phyloP scores from a whole-genome alignment of 805 yeast genomes.

The Suhomyces tanzawaensis region DNA sequence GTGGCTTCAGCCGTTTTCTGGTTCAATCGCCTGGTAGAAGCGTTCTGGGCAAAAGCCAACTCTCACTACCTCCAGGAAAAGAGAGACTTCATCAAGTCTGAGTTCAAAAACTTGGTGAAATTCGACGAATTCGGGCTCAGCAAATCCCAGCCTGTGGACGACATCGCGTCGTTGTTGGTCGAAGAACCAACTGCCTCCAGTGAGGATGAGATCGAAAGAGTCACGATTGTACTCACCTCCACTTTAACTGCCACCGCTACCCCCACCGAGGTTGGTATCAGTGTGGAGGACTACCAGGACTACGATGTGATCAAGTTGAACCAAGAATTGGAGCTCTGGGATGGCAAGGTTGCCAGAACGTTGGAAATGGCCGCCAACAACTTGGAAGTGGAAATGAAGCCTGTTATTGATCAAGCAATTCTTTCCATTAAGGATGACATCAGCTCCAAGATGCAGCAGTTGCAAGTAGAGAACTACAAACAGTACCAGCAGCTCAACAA shows the following conservation, averaged over 20 bases:
- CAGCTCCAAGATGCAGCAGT: conserved; percentile 22
- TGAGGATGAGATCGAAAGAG: conserved; percentile 5
- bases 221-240: conserved; percentile 6
- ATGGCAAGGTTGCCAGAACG: conserved; percentile 31
- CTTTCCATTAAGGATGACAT: conserved; percentile 24
- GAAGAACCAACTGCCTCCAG: neutral
- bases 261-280: conserved; percentile 1
- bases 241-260: conserved; percentile 6
- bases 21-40: neutral
- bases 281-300: conserved; percentile 5
- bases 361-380: conserved; percentile 32
- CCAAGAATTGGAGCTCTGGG: conserved; percentile 33
- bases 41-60: conserved; percentile 2
- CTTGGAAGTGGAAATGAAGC: conserved; percentile 31
- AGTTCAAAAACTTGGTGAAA: conserved; percentile 24
- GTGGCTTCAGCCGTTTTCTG: neutral
- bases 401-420: conserved; percentile 21
- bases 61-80: conserved; percentile 17
- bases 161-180: neutral
- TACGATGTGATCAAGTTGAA: conserved; percentile 15
- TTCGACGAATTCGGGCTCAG: conserved; percentile 12
- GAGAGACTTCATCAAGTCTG: conserved; percentile 23
- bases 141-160: neutral
- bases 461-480: conserved; percentile 29
- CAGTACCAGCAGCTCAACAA: conserved; percentile 30